Conservation (phyloP, 1,284 basidiomycete species). For the Rhodotorula sp. region DNA sequence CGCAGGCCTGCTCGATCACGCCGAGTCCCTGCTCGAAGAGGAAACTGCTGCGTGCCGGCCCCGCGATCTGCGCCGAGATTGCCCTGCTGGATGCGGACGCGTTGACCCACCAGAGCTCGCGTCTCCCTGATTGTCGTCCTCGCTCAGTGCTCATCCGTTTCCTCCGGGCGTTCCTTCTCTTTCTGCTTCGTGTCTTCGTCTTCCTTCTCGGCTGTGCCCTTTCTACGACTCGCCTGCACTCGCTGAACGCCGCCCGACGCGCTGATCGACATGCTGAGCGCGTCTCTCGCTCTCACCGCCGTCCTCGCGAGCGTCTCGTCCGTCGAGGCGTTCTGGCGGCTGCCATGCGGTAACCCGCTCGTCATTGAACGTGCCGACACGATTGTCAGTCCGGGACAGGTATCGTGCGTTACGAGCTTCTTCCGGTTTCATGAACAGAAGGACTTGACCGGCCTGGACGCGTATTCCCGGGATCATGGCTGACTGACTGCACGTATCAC, state of each 20-base stretch:
- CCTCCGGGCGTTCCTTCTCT: too few relatives aligned
- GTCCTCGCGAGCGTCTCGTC: background rate
- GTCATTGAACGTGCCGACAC: constrained; percentile 55
- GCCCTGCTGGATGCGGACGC: too few relatives aligned
- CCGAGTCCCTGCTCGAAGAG: too few relatives aligned
- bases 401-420: constrained; percentile 38
- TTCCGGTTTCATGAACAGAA: constrained; percentile 48
- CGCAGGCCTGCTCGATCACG: too few relatives aligned
- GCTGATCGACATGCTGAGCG: background rate
- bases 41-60: too few relatives aligned
- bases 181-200: background rate
- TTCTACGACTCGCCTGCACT: background rate
- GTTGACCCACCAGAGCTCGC: too few relatives aligned
- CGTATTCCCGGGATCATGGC: background rate
- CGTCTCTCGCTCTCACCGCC: constrained; percentile 1
- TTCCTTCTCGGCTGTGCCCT: background rate
- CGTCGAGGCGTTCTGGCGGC: constrained; percentile 29
- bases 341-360: constrained; percentile 29
- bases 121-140: too few relatives aligned
- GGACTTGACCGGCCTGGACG: too few relatives aligned
- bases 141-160: too few relatives aligned
- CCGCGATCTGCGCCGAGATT: too few relatives aligned
- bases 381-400: constrained; percentile 54
- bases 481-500: background rate
- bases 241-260: background rate